These are phyloP conservation scores for Fusarium sp. DNA, from an alignment of 2,329 filamentous ascomycete species.

Conservation along the genomic window DNA sequence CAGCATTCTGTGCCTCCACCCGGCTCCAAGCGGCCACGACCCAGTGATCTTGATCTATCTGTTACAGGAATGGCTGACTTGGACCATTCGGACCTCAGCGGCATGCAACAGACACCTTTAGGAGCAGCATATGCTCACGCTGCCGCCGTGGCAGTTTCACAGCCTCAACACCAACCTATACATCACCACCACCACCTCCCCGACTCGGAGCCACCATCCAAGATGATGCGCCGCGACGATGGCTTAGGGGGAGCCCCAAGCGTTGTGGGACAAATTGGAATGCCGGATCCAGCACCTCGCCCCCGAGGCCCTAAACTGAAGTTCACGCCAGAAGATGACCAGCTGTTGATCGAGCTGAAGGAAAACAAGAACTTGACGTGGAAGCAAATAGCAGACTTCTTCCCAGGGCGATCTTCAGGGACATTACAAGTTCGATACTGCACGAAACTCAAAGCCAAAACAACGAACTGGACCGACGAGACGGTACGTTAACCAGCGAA, in stretches of 20 bases:
- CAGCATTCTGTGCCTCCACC: conserved; percentile 41
- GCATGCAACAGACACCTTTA: conserved; percentile 62
- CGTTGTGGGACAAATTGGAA: conserved; percentile 84
- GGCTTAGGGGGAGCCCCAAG: conserved; percentile 73
- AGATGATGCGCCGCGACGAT: conserved; percentile 70
- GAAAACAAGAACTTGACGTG: conserved; percentile 94
- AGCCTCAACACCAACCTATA: conserved; percentile 58
- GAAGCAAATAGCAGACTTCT: conserved; percentile 98
- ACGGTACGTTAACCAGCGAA: conserved; percentile 68
- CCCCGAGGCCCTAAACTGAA: conserved; percentile 91
- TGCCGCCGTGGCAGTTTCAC: conserved; percentile 44
- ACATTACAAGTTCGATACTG: conserved; percentile 94
- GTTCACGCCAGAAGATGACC: conserved; percentile 92
- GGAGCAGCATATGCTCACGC: conserved; percentile 60
- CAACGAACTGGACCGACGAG: conserved; percentile 91
- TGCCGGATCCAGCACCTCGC: conserved; percentile 82
- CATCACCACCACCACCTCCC: conserved; percentile 87
- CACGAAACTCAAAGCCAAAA: conserved; percentile 93
- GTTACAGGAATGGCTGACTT: conserved; percentile 60
- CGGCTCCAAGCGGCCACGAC: conserved; percentile 61
- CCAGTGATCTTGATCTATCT: conserved; percentile 67
- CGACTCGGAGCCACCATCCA: conserved; percentile 73
- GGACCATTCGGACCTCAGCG: conserved; percentile 63
- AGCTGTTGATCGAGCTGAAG: conserved; percentile 86
- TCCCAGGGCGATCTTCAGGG: conserved; percentile 87